Evolutionary conservation across 169 alveolate species (phyloP).

Genomic region (Condylostoma magnum): DNA sequence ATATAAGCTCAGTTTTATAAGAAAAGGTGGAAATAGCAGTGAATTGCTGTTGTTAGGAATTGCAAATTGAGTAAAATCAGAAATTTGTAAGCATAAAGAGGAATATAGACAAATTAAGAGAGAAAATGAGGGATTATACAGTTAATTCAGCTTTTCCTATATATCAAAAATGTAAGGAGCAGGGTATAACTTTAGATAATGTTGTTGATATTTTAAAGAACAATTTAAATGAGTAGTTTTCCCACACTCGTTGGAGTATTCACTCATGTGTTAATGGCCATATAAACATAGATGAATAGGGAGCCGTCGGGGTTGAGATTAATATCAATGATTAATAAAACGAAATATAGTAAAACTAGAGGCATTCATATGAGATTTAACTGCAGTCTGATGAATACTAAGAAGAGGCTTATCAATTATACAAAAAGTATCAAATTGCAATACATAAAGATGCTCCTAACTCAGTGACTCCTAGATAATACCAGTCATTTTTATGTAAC

Average conservation of each 20-base stretch:
- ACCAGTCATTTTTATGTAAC: conserved; percentile 34
- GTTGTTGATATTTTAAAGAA: background rate
- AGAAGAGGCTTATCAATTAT: conserved; percentile 51
- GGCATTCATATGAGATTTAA: background rate
- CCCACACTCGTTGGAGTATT: background rate
- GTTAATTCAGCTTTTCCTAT: too few relatives aligned
- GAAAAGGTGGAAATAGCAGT: too few relatives aligned
- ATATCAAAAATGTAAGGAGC: too few relatives aligned
- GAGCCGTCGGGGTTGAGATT: background rate
- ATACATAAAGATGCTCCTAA: conserved; percentile 50
- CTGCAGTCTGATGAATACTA: conserved; percentile 29
- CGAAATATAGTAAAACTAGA: background rate
- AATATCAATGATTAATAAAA: background rate
- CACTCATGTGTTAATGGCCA: background rate
- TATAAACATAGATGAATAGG: conserved; percentile 1
- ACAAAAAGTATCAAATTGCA: conserved; percentile 49
- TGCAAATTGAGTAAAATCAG: too few relatives aligned
- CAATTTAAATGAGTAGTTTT: background rate
- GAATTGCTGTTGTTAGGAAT: too few relatives aligned
- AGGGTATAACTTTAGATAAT: background rate
- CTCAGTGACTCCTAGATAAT: conserved; percentile 12
- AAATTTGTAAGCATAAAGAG: too few relatives aligned
- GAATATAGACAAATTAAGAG: too few relatives aligned
- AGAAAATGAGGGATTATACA: too few relatives aligned
- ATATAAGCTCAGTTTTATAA: too few relatives aligned